These are phyloP conservation scores for Ogataea minuta DNA, from an alignment of 805 yeast genomes.

Conservation along the genomic window DNA sequence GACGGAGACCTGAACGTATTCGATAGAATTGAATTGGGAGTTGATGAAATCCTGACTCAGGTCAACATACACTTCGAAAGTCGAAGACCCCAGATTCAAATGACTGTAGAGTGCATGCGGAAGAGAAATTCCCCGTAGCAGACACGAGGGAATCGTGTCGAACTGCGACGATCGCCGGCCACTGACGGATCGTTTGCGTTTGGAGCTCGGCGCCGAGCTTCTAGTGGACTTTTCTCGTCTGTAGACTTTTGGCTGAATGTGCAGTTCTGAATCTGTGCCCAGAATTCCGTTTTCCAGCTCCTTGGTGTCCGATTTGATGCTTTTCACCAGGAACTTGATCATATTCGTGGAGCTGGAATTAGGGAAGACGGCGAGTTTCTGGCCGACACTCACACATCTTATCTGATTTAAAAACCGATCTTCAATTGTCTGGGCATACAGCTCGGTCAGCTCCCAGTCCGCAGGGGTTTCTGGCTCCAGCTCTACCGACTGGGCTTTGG, in stretches of 20 bases:
- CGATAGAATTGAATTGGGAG: conserved; percentile 35
- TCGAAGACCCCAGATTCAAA: neutral
- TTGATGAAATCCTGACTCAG: conserved; percentile 34
- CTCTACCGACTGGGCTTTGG: conserved; percentile 59
- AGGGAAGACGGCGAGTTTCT: conserved; percentile 67
- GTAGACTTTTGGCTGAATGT: conserved; percentile 65
- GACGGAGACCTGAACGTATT: conserved; percentile 50
- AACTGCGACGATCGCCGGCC: conserved; percentile 29
- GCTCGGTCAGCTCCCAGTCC: conserved; percentile 91
- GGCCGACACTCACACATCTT: conserved; percentile 63
- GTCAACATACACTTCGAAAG: conserved; percentile 47
- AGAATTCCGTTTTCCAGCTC: conserved; percentile 38
- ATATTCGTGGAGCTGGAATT: conserved; percentile 54
- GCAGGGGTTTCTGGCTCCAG: conserved; percentile 73
- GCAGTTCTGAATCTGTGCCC: conserved; percentile 38
- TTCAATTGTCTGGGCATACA: conserved; percentile 76
- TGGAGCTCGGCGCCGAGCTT: conserved; percentile 19
- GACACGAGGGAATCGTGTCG: conserved; percentile 37
- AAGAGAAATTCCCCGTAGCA: conserved; percentile 53
- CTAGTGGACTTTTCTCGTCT: conserved; percentile 18
- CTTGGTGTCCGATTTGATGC: conserved; percentile 35
- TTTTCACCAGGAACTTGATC: conserved; percentile 56
- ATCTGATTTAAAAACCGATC: conserved; percentile 74
- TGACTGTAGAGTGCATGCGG: conserved; percentile 45
- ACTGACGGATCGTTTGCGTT: conserved; percentile 30